Percentiles rank a stretch among this genome's conserved stretches.
phyloP scores from a whole-genome alignment of 768 basidiomycete species.

The Suillus decipiens region DNA sequence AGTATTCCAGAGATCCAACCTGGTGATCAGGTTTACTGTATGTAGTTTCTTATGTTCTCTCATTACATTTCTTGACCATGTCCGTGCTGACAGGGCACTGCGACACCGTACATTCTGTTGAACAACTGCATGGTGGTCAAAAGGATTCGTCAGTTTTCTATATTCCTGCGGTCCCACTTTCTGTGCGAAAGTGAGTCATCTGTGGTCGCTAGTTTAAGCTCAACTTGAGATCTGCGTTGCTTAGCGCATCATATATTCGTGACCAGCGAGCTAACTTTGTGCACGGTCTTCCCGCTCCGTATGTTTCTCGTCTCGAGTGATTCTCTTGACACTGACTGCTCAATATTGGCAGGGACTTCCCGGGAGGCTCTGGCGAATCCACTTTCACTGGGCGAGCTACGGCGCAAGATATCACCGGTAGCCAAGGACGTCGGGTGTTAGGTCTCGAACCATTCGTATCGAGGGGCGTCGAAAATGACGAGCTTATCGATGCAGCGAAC shows the following conservation, averaged over 20 bases:
- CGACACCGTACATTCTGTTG: constrained; percentile 59
- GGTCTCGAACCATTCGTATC: constrained; percentile 44
- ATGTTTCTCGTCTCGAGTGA: constrained; percentile 16
- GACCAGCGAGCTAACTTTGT: constrained; percentile 49
- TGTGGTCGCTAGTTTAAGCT: not conserved
- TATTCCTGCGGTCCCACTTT: constrained; percentile 56
- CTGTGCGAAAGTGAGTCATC: constrained; percentile 45
- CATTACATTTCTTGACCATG: not conserved
- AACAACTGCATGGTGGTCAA: constrained; percentile 45
- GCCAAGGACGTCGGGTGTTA: constrained; percentile 40
- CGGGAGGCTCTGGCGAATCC: constrained; percentile 53
- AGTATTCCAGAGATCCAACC: constrained; percentile 59
- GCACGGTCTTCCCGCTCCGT: constrained; percentile 53
- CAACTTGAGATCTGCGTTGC: not conserved
- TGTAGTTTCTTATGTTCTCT: constrained; percentile 12
- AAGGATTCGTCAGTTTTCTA: constrained; percentile 58
- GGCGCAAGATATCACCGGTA: constrained; percentile 32
- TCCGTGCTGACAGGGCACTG: constrained; percentile 45
- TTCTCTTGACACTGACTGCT: not conserved
- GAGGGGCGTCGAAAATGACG: constrained; percentile 13
- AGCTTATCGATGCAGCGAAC: constrained; percentile 31
- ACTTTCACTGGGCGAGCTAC: constrained; percentile 41
- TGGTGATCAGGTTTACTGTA: constrained; percentile 66
- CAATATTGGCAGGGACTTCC: constrained; percentile 44
- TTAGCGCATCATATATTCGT: constrained; percentile 50